These are phyloP conservation scores for Russula olivacea DNA, from an alignment of 768 basidiomycete genomes.

Conservation along the genomic window DNA sequence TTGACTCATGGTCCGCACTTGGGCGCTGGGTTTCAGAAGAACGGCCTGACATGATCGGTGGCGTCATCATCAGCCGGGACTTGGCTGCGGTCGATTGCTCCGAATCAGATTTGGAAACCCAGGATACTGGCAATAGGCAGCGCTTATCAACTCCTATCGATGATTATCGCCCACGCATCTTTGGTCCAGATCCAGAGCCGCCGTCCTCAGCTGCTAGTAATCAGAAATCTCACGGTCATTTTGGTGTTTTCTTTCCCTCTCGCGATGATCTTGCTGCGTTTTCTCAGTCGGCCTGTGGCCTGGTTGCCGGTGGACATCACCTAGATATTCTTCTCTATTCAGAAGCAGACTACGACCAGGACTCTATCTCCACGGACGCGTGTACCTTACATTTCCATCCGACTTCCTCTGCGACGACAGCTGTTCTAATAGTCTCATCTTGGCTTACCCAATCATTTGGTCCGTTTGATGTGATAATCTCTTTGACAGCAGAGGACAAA, in stretches of 20 bases:
- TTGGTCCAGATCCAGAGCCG: not conserved
- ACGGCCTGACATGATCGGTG: slow-evolving; percentile 34
- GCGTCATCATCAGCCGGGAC: slow-evolving; percentile 32
- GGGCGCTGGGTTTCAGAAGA: slow-evolving; percentile 29
- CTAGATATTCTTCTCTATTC: slow-evolving; percentile 21
- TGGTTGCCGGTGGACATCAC: slow-evolving; percentile 15
- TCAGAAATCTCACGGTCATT: not conserved
- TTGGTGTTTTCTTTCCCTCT: slow-evolving; percentile 19
- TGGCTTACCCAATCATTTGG: slow-evolving; percentile 26
- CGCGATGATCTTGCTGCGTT: slow-evolving; percentile 20
- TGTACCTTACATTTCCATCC: slow-evolving; percentile 14
- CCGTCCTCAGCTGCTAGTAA: not conserved
- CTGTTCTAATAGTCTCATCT: slow-evolving; percentile 11
- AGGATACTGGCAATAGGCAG: slow-evolving; percentile 5
- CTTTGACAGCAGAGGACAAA: slow-evolving; percentile 10
- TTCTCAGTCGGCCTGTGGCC: slow-evolving; percentile 20
- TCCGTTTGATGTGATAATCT: slow-evolving; percentile 23
- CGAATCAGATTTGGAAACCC: slow-evolving; percentile 5
- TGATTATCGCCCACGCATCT: slow-evolving; percentile 3
- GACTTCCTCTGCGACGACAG: not conserved
- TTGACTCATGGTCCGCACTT: slow-evolving; percentile 30
- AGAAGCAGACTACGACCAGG: slow-evolving; percentile 9
- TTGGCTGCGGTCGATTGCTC: slow-evolving; percentile 17
- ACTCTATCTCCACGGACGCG: slow-evolving; percentile 12
- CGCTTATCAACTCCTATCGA: slow-evolving; percentile 1